These are phyloP conservation scores for Colletotrichum nymphaeae DNA, from an alignment of 2,329 filamentous ascomycete species.

Conservation along the genomic window DNA sequence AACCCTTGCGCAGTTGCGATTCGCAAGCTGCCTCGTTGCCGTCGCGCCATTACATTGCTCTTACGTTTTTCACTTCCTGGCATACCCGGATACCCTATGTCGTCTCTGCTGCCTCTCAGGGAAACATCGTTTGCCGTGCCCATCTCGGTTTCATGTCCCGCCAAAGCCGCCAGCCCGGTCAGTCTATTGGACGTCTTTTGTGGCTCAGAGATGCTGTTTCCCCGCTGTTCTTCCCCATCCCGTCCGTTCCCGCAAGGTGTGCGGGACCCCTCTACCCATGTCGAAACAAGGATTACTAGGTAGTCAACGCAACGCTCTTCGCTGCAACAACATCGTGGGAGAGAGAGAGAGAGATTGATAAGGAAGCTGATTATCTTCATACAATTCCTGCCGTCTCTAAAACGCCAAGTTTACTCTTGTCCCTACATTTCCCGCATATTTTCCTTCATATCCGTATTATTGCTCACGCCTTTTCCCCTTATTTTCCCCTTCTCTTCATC, in stretches of 20 bases:
- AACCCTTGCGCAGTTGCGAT: background rate
- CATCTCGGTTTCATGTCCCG: constrained; percentile 21
- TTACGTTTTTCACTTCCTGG: background rate
- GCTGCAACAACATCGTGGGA: background rate
- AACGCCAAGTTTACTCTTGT: constrained; percentile 9
- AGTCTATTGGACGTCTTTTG: background rate
- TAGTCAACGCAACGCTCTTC: background rate
- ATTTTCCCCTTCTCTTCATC: background rate
- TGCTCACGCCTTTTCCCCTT: background rate
- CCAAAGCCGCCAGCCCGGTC: background rate
- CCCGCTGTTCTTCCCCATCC: background rate
- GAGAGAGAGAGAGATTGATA: background rate
- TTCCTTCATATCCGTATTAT: background rate
- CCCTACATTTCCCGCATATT: background rate
- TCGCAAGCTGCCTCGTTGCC: background rate
- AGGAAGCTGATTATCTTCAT: constrained; percentile 8
- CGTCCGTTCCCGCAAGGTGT: constrained; percentile 6
- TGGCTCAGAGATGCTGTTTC: background rate
- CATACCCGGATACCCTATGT: background rate
- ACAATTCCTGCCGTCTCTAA: background rate
- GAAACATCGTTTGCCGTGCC: background rate
- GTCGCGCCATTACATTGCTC: background rate
- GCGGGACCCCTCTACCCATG: background rate
- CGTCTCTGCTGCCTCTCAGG: background rate
- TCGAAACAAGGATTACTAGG: background rate